These are phyloP conservation scores for Isabelozyma rhagii DNA, from an alignment of 805 yeast species.

Conservation along the genomic window DNA sequence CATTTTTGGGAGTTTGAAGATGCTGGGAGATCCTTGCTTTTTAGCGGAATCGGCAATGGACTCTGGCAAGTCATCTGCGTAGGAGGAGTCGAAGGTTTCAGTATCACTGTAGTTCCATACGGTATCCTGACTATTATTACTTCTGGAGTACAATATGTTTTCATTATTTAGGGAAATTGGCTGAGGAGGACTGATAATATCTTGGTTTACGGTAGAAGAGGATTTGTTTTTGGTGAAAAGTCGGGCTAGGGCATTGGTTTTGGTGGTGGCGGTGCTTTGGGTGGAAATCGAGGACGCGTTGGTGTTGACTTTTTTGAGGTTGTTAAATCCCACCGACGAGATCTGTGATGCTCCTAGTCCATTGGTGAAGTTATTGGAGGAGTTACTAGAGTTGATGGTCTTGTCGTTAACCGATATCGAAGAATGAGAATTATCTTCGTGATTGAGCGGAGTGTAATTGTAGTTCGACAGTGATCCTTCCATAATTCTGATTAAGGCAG, in stretches of 20 bases:
- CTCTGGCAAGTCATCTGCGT: slow-evolving; percentile 1
- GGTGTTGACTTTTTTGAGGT: slow-evolving; percentile 26
- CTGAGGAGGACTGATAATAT: slow-evolving; percentile 5
- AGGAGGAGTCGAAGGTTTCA: slow-evolving; percentile 1
- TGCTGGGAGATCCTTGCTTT: slow-evolving; percentile 1
- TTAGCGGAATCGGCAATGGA: not conserved
- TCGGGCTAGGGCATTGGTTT: slow-evolving; percentile 25
- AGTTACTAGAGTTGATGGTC: not conserved
- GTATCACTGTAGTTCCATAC: slow-evolving; percentile 4
- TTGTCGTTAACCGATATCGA: not conserved
- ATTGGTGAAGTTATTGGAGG: not conserved
- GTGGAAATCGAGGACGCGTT: slow-evolving; percentile 22
- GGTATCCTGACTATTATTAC: slow-evolving; percentile 5
- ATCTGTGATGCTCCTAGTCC: slow-evolving; percentile 11
- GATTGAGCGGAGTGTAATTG: too few relatives aligned
- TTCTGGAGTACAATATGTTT: not conserved
- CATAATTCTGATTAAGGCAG: too few relatives aligned
- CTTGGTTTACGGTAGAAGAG: slow-evolving; percentile 5
- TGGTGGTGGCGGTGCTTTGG: slow-evolving; percentile 16
- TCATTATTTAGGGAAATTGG: not conserved
- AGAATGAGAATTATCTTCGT: not conserved
- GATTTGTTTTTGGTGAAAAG: slow-evolving; percentile 30
- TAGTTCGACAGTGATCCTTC: too few relatives aligned
- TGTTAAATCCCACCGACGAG: slow-evolving; percentile 30
- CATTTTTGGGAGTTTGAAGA: slow-evolving; percentile 8